Evolutionary conservation across 2,329 filamentous ascomycete species (phyloP).

Genomic region (Penicillium sp.): DNA sequence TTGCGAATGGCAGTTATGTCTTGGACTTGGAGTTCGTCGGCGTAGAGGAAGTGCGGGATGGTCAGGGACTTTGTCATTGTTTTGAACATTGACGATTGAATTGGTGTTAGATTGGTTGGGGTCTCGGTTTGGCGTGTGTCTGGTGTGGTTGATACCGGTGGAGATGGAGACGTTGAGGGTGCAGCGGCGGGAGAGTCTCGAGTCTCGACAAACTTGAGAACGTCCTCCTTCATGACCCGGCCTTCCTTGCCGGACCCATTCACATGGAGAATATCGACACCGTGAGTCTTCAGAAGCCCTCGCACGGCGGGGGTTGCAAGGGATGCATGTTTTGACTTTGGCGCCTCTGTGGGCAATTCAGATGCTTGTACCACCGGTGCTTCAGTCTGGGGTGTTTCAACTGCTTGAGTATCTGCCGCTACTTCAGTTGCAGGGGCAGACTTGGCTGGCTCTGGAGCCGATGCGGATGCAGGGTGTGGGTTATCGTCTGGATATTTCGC

Average conservation of each 20-base stretch:
- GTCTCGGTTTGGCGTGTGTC: constrained; percentile 63
- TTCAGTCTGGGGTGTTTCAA: constrained; percentile 17
- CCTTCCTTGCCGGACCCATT: constrained; percentile 86
- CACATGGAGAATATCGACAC: constrained; percentile 74
- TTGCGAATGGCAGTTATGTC: constrained; percentile 69
- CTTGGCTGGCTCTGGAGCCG: constrained; percentile 29
- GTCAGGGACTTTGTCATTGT: constrained; percentile 87
- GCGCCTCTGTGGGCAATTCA: constrained; percentile 4
- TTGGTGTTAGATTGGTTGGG: constrained; percentile 66
- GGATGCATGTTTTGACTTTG: constrained; percentile 62
- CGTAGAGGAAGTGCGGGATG: constrained; percentile 95
- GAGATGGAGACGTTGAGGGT: constrained; percentile 34
- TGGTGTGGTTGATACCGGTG: constrained; percentile 32
- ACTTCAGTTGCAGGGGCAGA: constrained; percentile 13
- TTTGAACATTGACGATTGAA: constrained; percentile 95
- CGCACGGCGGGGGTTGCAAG: constrained; percentile 91
- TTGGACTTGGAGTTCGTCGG: constrained; percentile 82
- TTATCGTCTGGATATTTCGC: constrained; percentile 64
- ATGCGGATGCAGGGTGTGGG: constrained; percentile 25
- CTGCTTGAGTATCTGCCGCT: constrained; percentile 10
- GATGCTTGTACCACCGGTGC: constrained; percentile 3
- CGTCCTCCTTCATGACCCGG: constrained; percentile 87
- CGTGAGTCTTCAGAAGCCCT: constrained; percentile 76
- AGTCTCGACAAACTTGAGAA: constrained; percentile 62
- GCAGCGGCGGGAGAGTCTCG: constrained; percentile 44